Conservation (phyloP, 2,329 filamentous ascomycete species). For the Emergomyces orientalis region DNA sequence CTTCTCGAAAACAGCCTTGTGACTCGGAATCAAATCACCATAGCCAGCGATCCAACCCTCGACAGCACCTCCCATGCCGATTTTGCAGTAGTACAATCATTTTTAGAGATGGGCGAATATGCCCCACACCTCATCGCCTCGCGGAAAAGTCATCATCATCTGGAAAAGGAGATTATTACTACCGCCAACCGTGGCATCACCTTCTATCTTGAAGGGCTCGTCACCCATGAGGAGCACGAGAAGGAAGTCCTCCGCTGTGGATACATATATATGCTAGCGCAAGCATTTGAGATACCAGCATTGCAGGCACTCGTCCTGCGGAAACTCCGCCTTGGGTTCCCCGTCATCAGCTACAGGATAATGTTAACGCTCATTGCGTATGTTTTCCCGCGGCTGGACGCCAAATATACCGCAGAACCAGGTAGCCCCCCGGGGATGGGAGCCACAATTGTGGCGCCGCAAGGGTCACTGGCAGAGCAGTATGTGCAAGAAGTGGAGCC, state of each 20-base stretch:
- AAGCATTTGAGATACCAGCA: slow-evolving; percentile 4
- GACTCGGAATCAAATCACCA: neutral
- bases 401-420: neutral
- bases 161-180: neutral
- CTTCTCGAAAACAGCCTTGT: neutral
- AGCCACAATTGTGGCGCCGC: neutral
- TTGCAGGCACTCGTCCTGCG: slow-evolving; percentile 8
- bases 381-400: neutral
- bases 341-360: neutral
- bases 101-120: neutral
- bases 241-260: slow-evolving; percentile 7
- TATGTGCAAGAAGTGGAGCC: slow-evolving; percentile 9
- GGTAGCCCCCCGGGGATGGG: neutral
- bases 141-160: neutral
- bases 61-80: neutral
- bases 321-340: slow-evolving; percentile 9
- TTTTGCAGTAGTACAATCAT: neutral
- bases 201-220: slow-evolving; percentile 9
- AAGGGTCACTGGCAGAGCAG: neutral
- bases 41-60: neutral
- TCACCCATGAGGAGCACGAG: slow-evolving; percentile 6
- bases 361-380: slow-evolving; percentile 6
- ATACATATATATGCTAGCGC: slow-evolving; percentile 8
- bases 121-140: neutral
- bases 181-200: neutral